Base-by-base conservation (phyloP, 1,284 basidiomycete species). In the Cutaneotrichosporon sp. region DNA sequence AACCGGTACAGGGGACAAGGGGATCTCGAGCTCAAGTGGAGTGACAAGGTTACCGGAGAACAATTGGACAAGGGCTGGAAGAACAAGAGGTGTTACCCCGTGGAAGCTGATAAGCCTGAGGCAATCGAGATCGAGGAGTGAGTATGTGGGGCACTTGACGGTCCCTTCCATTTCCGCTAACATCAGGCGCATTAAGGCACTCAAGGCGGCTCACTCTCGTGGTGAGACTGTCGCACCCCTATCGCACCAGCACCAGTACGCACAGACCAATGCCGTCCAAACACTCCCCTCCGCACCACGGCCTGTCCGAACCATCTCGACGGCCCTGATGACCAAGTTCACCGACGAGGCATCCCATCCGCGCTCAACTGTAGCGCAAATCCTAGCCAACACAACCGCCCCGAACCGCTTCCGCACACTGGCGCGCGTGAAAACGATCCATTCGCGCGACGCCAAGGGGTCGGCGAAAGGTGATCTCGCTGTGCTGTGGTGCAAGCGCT, bases 1-100 rank as follows among this genome's bases (percentile, higher is more conserved):
- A 70, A 73, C 51, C 21, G 55, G 31, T 68, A 68, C 60, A 70
- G 72, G 53, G n/a, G 55, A 30, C 67, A 68, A 57, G 42, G 60
- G 6, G 69, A 61, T 0, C 62, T 78, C 34, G 74, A 77, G 56
- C 59, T 75, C 47, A 69, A 52, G 2, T 78, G 76, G 76, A 68
- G 67, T 10, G 71, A 78, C 34, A 61, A 58, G 30, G 60, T 72
- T 21, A 74, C 71, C 11, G 30, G 59, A 18, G 63, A 72, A 22
- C 73, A 74, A 56, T 38, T 16, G 22, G 46, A 26, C 4, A 36
- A 51, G 22, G 73, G 73, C 1, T 76, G 72, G 72, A 70, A 63
- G 16, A 16, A 40, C 38, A 56, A 65, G 57, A 52, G 26, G 21
- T 60, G 49, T 32, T 56, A 16, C 2, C 9, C 64, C 3, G n/a